Evolutionary conservation across 2,329 filamentous ascomycete species (phyloP), one percentile per base, ranked within the genome.

Genomic region (Ceratocystis destructans): DNA sequence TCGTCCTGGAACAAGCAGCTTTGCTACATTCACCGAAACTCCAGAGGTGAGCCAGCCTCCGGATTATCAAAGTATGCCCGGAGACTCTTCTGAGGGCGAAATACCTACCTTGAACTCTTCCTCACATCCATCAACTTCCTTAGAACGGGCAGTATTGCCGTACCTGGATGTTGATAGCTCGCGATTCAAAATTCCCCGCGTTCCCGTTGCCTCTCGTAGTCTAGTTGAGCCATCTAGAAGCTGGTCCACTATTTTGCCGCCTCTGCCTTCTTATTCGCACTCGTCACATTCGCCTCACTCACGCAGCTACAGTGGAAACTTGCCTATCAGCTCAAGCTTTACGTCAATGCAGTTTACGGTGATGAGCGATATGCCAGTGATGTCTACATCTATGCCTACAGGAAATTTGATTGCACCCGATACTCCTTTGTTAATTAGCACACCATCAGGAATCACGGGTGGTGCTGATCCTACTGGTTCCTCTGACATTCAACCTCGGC

Each of bases 371-470:
- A 46, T 33, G 28, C 62, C 62, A 31, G 28, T 59, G 7, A 33
- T 59, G 55, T 59, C 55, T 15, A 33, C 55, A 12, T 59, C 25
- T n/a, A 37, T 2, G 55, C 55, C 55, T 59, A 37, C 55, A 28
- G 50, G 22, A 25, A 48, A 12, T 61, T 22, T 65, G 12, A 7
- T 22, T 55, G 50, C 15, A 22, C 55, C 50, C 1, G 61, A 67
- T 53, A 59, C 61, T 6, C 61, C 65, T 15, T 82, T 83, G 3
- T 75, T 85, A 31, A 85, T 85, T 65, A 85, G 82, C 72, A 85
- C 83, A 2, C 82, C 82, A 0, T 78, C 74, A 8, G 83, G 83
- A 17, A 77, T 84, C 7, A 75, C 77, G 0, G 82, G 82, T 8
- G 55, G 55, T 20, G 12, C 55, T 25, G 33, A 59, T 15, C 17